These are phyloP conservation scores for Uronychia binucleata DNA, from an alignment of 73 alveolate genomes.

Conservation along the genomic window DNA sequence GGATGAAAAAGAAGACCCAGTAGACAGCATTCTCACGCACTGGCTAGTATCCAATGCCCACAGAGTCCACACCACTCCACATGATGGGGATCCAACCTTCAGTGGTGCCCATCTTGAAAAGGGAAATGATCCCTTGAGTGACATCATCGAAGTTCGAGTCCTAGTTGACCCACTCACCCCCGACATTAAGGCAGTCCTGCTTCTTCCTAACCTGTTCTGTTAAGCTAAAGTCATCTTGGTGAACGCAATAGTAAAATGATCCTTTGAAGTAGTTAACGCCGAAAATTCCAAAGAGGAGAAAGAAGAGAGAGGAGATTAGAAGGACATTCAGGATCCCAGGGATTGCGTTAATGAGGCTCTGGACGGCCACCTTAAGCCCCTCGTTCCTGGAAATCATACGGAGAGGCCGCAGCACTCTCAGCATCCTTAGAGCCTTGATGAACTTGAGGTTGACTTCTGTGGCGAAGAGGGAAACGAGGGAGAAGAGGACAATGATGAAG, in stretches of 20 bases:
- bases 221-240: background rate
- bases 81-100: conserved; percentile 60
- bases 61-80: conserved; percentile 49
- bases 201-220: background rate
- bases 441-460: conserved; percentile 37
- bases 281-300: conserved; percentile 65
- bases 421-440: conserved; percentile 60
- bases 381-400: conserved; percentile 67
- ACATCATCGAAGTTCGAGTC: conserved; percentile 71
- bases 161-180: conserved; percentile 64
- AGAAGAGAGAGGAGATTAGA: conserved; percentile 53
- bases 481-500: conserved; percentile 73
- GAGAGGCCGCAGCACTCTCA: conserved; percentile 70
- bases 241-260: conserved; percentile 48
- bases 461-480: conserved; percentile 11
- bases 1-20: conserved; percentile 47
- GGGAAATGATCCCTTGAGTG: conserved; percentile 45
- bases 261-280: conserved; percentile 75
- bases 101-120: conserved; percentile 54
- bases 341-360: conserved; percentile 56
- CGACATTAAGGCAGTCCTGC: conserved; percentile 50
- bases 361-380: conserved; percentile 62
- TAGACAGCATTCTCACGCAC: conserved; percentile 14
- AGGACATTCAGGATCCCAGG: conserved; percentile 59
- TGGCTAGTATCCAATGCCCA: conserved; percentile 35